Conservation (phyloP, 2,329 filamentous ascomycete genomes). For the Aureobasidium namibiae region DNA sequence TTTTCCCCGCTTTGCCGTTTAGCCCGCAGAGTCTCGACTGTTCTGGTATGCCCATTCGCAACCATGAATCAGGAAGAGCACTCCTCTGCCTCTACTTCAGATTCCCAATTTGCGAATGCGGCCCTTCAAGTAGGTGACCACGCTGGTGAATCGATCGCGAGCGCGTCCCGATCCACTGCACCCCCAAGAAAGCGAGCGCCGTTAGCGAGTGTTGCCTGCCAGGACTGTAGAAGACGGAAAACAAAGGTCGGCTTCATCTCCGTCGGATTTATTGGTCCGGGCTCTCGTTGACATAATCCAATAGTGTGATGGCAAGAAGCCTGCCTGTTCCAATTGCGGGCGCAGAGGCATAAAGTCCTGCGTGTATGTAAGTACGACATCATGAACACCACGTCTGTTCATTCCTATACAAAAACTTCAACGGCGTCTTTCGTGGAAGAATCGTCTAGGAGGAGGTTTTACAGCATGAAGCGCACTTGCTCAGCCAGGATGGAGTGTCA, state of each 20-base stretch:
- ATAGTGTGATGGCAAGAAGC: conserved; percentile 7
- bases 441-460: too few species aligned
- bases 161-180: neutral
- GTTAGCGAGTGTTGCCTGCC: conserved; percentile 6
- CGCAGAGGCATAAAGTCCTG: neutral
- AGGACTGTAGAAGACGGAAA: conserved; percentile 10
- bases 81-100: neutral
- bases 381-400: too few species aligned
- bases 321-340: conserved; percentile 1
- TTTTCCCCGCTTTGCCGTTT: neutral
- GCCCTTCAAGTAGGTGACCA: neutral
- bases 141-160: neutral
- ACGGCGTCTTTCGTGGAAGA: too few species aligned
- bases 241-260: conserved; percentile 1
- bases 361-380: too few species aligned
- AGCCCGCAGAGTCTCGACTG: neutral
- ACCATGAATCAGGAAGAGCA: neutral
- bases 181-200: neutral
- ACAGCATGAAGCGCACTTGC: too few species aligned
- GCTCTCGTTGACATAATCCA: neutral
- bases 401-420: too few species aligned
- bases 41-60: neutral
- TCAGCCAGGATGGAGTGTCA: too few species aligned
- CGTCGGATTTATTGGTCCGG: neutral
- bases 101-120: neutral